Evolutionary conservation across 2,329 filamentous ascomycete genomes (phyloP).

Genomic region (Myriosclerotinia duriaeana): DNA sequence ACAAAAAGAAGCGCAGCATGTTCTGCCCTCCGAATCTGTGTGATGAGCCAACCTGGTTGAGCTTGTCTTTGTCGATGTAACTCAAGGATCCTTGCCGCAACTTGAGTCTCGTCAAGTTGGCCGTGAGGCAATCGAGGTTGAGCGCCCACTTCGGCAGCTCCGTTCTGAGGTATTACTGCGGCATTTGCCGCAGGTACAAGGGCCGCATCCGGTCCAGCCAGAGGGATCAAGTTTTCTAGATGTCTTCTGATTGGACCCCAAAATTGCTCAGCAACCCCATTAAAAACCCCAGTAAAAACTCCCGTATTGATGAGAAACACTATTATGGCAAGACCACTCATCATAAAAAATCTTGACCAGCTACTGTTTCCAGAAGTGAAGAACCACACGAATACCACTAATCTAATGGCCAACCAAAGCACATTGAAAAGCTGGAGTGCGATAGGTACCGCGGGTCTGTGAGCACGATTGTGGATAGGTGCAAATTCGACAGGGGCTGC

Average conservation of each 20-base stretch:
- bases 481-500: slow-evolving; percentile 22
- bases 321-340: slow-evolving; percentile 53
- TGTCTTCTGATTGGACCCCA: slow-evolving; percentile 59
- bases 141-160: slow-evolving; percentile 23
- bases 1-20: slow-evolving; percentile 62
- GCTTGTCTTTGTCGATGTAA: slow-evolving; percentile 43
- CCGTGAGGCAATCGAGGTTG: slow-evolving; percentile 27
- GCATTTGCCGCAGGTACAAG: slow-evolving; percentile 40
- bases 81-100: slow-evolving; percentile 55
- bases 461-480: slow-evolving; percentile 28
- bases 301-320: slow-evolving; percentile 62
- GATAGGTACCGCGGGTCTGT: slow-evolving; percentile 17
- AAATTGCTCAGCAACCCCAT: slow-evolving; percentile 53
- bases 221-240: slow-evolving; percentile 58
- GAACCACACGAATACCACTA: slow-evolving; percentile 63
- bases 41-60: slow-evolving; percentile 51
- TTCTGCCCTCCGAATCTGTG: slow-evolving; percentile 55
- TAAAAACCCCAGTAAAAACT: slow-evolving; percentile 57
- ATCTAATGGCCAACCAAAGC: slow-evolving; percentile 59
- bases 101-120: slow-evolving; percentile 49
- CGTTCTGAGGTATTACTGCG: slow-evolving; percentile 36
- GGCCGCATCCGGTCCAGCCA: slow-evolving; percentile 46
- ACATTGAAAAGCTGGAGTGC: slow-evolving; percentile 36
- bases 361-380: slow-evolving; percentile 59
- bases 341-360: slow-evolving; percentile 59